Evolutionary conservation across 2,329 filamentous ascomycete species (phyloP).

Genomic region (Phyllachora maydis): DNA sequence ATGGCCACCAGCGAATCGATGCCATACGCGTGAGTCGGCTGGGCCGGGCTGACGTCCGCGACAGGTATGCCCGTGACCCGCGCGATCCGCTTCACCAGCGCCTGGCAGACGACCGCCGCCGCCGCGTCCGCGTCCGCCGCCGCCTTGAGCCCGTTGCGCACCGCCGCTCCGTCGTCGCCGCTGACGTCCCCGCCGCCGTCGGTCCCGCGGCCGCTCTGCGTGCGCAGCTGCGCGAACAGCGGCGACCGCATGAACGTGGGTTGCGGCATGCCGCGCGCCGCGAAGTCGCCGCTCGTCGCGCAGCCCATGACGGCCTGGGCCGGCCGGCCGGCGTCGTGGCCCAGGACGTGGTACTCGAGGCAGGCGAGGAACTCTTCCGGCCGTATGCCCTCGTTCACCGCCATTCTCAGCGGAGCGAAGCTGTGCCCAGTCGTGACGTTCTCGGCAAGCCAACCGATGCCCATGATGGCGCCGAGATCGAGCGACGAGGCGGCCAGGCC

Average conservation of each 20-base stretch:
- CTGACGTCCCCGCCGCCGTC: not conserved
- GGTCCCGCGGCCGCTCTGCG: not conserved
- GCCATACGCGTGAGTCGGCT: not conserved
- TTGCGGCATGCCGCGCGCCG: not conserved
- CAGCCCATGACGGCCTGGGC: not conserved
- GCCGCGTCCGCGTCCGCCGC: not conserved
- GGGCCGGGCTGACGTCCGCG: not conserved
- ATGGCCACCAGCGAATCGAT: not conserved
- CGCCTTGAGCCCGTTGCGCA: not conserved
- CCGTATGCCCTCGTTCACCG: not conserved
- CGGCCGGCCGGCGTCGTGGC: not conserved
- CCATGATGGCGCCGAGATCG: conserved; percentile 8
- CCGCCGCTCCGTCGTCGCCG: not conserved
- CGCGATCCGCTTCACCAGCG: not conserved
- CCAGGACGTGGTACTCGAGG: not conserved
- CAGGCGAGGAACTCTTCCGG: not conserved
- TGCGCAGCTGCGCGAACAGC: not conserved
- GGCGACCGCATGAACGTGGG: not conserved
- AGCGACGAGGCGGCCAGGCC: conserved; percentile 10
- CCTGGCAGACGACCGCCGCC: not conserved
- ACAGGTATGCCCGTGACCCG: not conserved
- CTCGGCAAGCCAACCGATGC: conserved; percentile 7
- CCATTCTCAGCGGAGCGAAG: conserved; percentile 8
- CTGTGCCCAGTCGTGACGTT: not conserved
- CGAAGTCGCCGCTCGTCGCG: not conserved